Evolutionary conservation across 768 basidiomycete genomes (phyloP), one percentile per base, ranked within the genome.

Genomic region (Suillus plorans): DNA sequence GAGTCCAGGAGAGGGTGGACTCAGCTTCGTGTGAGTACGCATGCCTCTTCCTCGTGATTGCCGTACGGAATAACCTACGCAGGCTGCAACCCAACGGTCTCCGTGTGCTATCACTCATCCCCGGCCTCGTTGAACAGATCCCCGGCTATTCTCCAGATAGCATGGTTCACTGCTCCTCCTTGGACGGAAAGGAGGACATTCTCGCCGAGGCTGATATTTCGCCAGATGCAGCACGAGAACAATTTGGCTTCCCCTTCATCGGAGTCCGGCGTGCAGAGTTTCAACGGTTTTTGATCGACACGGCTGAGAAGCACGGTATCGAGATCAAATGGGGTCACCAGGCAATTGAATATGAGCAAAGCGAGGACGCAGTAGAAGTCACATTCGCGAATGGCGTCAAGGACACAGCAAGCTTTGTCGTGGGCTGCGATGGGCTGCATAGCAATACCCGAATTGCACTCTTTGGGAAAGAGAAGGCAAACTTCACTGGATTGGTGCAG

Each of bases 391-490:
- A 79, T 58, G 82, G 80, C 10, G 65, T 65, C 25, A 70, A 63
- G 53, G 80, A 77, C 52, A 74, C 67, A 0, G 80, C 76, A 8
- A 76, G 75, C 63, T 76, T 83, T 60, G 74, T 81, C 5, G 73
- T 82, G 10, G 82, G 81, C 25, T 80, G 80, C 68, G 82, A 83
- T 63, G 82, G 82, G 12, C 70, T 83, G 64, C 81, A 82, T 66
- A 79, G 79, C 66, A 74, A 70, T 60, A 80, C 80, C 13, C 73
- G 81, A 2, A 67, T 66, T 22, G 66, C 72, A 13, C 69, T 82
- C 16, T 80, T 81, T 62, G 81, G 81, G 2, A 67, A 75, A 56
- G 76, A 79, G 56, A 63, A 68, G 28, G 72, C 77, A 8, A 59
- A 70, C n/a, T 82, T 76, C 67, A 79, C 79, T 12, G 81, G 81